Base-by-base conservation (phyloP, 1,139 yeast genomes). In the Suhomyces maxii region DNA sequence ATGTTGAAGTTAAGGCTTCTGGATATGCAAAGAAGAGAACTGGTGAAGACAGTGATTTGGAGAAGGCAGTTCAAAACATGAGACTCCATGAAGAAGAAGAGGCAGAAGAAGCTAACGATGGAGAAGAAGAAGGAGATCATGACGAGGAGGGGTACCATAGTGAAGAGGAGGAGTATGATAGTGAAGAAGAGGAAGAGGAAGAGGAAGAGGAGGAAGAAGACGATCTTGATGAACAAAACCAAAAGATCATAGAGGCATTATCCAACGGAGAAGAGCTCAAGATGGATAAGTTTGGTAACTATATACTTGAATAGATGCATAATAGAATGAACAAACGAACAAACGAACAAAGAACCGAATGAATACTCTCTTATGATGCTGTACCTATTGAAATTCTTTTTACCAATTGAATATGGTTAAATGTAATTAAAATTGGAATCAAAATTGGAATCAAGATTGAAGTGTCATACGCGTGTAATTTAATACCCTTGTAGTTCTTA, bases 1-100 rank as follows among this genome's bases (percentile, higher is more conserved):
- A 93, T 68, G 78, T 83, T 12, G 82, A 84, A 53, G 95, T 93
- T 6, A 84, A 86, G 58, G 99, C 99, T 0, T 89, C 97, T 1
- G 99, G 99, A 1, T 89, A 80, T 63, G 82, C 84, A 42, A 89
- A 85, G 64, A 87, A 88, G 68, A 80, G 79, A 58, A 68, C 71
- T 31, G 79, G 81, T 7, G 77, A 73, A 49, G 74, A 65, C 41
- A 77, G 79, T 53, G 95, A 87, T 50, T 74, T 90, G 55, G 97
- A 90, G 62, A 77, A 73, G 42, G 96, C 95, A 0, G 82, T 89
- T 47, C 67, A 76, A 57, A 70, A 79, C 46, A 76, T 84, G 95
- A 76, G 91, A 68, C 65, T 66, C 7, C 54, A 61, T 33, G 69
- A 68, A 13, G 68, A 61, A 14, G 69, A 65, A 23, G 65, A 60